Base-by-base conservation (phyloP, 306 rosid genomes). In the Abrus precatorius region DNA sequence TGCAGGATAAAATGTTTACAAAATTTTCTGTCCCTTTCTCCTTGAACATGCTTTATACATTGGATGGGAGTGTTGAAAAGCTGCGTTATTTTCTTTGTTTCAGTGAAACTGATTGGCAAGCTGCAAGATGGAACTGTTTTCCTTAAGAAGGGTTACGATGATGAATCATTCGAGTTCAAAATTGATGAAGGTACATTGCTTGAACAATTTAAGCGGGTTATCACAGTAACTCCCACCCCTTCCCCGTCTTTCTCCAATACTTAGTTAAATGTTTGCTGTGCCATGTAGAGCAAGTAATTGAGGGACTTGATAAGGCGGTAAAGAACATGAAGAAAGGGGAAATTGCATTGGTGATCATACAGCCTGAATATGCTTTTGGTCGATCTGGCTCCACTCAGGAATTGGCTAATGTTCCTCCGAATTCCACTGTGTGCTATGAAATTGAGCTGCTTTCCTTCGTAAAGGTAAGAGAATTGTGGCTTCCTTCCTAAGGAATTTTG, bases 261-360 rank as follows among this genome's bases (percentile, higher is more conserved):
- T 43, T 28, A 73, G 5, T 0, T 11, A 29, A 32, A 29, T 56
- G 48, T 44, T 64, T 65, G 53, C 28, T 63, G 50, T 0, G 14
- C 36, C 53, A 9, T 66, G 59, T 57, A 93, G 99, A 93, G 85
- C 94, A 92, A 92, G 99, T 93, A 69, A 90, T 92, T 78, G 94
- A 85, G 11, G 99, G 99, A 62, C 94, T 95, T 11, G 98, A 96
- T 67, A 85, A 69, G 82, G 97, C 97, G 57, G 90, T 90, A 62
- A 60, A 81, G 80, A 88, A 95, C 75, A 96, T 93, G 98, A 96
- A 96, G 91, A 90, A 92, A 85, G 98, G 98, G 74, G 99, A 93
- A 87, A 79, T 73, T 34, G 98, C 99, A 38, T 55, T 80, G 70
- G 44, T 96, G 89, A 89, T 84, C 34, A 68, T 96, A 36, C 92